These are phyloP conservation scores for Tetrapisispora arboricola DNA, from an alignment of 805 yeast genomes.

Conservation along the genomic window DNA sequence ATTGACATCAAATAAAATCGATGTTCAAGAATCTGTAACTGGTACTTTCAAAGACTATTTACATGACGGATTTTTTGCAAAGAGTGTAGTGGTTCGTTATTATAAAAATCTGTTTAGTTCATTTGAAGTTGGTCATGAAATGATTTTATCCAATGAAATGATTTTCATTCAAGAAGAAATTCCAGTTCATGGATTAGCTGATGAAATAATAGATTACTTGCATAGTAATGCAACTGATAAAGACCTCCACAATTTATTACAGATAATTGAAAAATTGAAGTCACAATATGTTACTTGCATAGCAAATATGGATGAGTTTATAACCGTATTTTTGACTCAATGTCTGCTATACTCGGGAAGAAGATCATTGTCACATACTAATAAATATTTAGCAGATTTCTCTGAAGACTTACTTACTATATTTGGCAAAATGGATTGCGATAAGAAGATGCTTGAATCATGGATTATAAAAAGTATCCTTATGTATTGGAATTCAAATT, in stretches of 20 bases:
- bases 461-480: constrained; percentile 45
- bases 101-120: constrained; percentile 20
- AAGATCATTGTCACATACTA: constrained; percentile 70
- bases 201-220: constrained; percentile 26
- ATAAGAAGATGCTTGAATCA: constrained; percentile 22
- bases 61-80: constrained; percentile 29
- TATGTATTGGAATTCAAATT: constrained; percentile 50
- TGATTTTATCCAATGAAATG: constrained; percentile 23
- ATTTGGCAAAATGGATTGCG: constrained; percentile 13
- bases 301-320: constrained; percentile 31
- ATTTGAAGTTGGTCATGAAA: constrained; percentile 13
- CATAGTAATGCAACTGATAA: constrained; percentile 17
- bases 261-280: constrained; percentile 18
- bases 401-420: constrained; percentile 24
- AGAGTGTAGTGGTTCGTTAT: constrained; percentile 25
- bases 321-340: constrained; percentile 54
- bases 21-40: constrained; percentile 61
- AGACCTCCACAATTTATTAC: constrained; percentile 14
- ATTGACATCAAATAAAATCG: constrained; percentile 49
- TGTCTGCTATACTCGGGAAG: constrained; percentile 72
- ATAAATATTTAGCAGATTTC: constrained; percentile 37
- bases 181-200: constrained; percentile 26
- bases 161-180: constrained; percentile 28
- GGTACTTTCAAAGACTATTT: constrained; percentile 37
- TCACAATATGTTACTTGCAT: constrained; percentile 19